Evolutionary conservation across 305 asterid genomes (phyloP), one percentile per base, ranked within the genome.

Genomic region (Fraxinus latifolia): DNA sequence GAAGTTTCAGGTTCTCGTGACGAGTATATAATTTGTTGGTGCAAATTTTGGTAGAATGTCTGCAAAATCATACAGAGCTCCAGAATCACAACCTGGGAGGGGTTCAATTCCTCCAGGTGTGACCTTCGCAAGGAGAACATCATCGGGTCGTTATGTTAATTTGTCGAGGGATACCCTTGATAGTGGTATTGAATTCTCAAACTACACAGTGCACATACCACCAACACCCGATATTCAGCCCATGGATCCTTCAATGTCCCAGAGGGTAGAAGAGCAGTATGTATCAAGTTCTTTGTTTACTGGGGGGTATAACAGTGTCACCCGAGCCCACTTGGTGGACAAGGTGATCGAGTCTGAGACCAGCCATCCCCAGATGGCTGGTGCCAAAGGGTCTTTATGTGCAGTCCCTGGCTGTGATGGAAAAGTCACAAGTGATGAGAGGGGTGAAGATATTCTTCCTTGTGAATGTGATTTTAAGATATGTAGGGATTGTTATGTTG

Each of bases 141-240:
- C 94, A 0, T 94, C 98, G 0, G 98, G 98, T 25, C 90, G 95
- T 55, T 94, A 94, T 80, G 96, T 90, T 23, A 92, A 93, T 90
- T 82, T 91, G 50, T 94, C 98, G 4, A 87, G 94, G 85, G 97
- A 92, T 7, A 90, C 93, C 62, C 88, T 94, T 5, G 97, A 94
- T 77, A 94, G 96, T 12, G 92, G 94, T 27, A 81, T 78, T 5
- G 99, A 92, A 58, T 91, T 84, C 77, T 85, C 90, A 0, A 91
- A 92, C 60, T 95, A 93, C 83, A 93, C 91, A 0, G 98, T 93
- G 67, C 98, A 93, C 32, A 92, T 95, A 70, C 98, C 98, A 5
- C 94, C 97, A n/a, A 95, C 99, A 3, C 98, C 99, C 4, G 99
- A 95, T 85, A 91, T 92, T 83, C 99, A 95, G 39, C 98, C 97